phyloP scores from a whole-genome alignment of 495 filamentous ascomycete species.

The Filosporella fistucella region DNA sequence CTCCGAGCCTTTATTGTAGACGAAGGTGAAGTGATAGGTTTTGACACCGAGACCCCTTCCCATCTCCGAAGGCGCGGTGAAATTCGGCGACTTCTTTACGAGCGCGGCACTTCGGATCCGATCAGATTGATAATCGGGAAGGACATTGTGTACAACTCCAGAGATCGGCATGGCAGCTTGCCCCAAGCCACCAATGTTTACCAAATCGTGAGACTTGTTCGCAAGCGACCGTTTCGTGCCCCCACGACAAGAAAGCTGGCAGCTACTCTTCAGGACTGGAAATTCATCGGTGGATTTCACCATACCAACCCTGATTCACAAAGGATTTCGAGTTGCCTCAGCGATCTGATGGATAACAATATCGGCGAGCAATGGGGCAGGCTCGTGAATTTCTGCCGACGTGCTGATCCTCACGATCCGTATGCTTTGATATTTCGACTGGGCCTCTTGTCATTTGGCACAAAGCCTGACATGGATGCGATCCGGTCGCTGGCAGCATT shows the following conservation, averaged over 20 bases:
- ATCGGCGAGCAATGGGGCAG: constrained; percentile 32
- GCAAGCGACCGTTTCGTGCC: constrained; percentile 21
- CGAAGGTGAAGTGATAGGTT: constrained; percentile 37
- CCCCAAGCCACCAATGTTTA: constrained; percentile 22
- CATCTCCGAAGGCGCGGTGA: constrained; percentile 33
- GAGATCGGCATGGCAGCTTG: constrained; percentile 9
- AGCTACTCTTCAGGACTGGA: constrained; percentile 22
- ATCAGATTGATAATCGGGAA: constrained; percentile 3
- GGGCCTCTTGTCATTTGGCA: constrained; percentile 28
- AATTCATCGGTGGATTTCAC: constrained; percentile 33
- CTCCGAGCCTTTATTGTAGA: constrained; percentile 42
- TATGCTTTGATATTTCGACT: constrained; percentile 28
- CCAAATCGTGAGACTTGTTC: constrained; percentile 26
- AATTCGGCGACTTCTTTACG: constrained; percentile 32
- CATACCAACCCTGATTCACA: constrained; percentile 1
- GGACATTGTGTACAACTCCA: constrained; percentile 21
- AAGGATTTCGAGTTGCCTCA: constrained; percentile 13
- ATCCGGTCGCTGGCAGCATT: constrained; percentile 18
- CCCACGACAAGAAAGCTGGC: constrained; percentile 20
- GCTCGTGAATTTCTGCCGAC: constrained; percentile 29
- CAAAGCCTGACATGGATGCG: constrained; percentile 26
- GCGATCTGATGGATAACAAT: constrained; percentile 27
- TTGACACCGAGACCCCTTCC: background rate
- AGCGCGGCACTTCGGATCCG: constrained; percentile 22
- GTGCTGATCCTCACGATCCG: constrained; percentile 5